Base-by-base conservation (phyloP, 495 filamentous ascomycete species). In the Neurospora sp. region DNA sequence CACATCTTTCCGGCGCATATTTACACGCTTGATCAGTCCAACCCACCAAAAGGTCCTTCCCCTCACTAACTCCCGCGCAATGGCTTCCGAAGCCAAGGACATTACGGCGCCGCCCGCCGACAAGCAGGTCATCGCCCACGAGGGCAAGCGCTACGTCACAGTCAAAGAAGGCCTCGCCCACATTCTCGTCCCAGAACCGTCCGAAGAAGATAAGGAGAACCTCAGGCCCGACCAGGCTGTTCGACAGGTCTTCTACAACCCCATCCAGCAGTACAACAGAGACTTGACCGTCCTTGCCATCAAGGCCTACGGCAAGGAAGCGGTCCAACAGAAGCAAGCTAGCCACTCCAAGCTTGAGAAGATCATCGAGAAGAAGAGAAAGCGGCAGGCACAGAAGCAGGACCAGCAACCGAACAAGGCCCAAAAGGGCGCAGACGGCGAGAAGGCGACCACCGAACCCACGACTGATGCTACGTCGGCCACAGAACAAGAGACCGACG, bases 201-300 rank as follows among this genome's bases (percentile, higher is more conserved):
- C 79, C 9, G 73, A 76, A 20, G 79, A 78, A 20, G 76, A 79
- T 59, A 76, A 77, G 38, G 72, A 70, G 12, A 72, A 73, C 37
- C 45, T 70, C 10, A 78, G 76, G 40, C 76, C 79, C n/a, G 75
- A 80, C 53, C 79, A 84, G 70, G 80, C 81, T 42, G 83, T 83
- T 44, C 93, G 97, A 79, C 87, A 90, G 39, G 96, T 99, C 37
- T 99, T 99, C 79, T 99, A 99, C 84, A 99, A 99, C 75, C 95
- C 96, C 0, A 97, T 99, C 53, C 96, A 98, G 78, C 96, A 98
- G 80, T 99, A 97, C 85, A 99, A 99, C 83, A 89, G 96, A 10
- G 96, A 99, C 82, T 83, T 99, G 75, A 97, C 93, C 77, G 92
- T 98, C 40, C 86, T 98, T 27, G 92, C 94, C 20, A 96, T 98